Conservation (phyloP, 352 stramenopile genomes). For the Phytophthora sojae region DNA sequence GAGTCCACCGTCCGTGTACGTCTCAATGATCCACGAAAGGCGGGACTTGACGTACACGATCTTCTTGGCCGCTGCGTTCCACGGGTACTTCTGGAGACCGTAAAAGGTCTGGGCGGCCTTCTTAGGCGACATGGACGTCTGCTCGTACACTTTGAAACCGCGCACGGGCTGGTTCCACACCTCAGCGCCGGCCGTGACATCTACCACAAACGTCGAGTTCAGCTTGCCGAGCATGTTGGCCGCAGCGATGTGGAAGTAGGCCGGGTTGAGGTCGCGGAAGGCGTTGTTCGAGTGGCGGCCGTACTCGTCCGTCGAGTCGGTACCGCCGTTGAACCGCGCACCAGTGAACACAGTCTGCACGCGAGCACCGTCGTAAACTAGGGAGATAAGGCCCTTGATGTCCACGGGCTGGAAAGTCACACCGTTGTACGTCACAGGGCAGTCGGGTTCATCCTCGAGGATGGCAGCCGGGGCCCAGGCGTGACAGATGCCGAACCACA, state of each 20-base stretch:
- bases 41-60: slow-evolving; percentile 52
- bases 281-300: slow-evolving; percentile 45
- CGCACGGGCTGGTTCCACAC: slow-evolving; percentile 73
- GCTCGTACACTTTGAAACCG: slow-evolving; percentile 53
- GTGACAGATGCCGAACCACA: slow-evolving; percentile 46
- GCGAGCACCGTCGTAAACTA: slow-evolving; percentile 39
- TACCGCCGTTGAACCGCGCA: slow-evolving; percentile 37
- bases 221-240: slow-evolving; percentile 52
- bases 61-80: slow-evolving; percentile 47
- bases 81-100: slow-evolving; percentile 50
- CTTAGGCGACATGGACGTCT: slow-evolving; percentile 41
- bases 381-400: slow-evolving; percentile 15
- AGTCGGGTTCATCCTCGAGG: slow-evolving; percentile 39
- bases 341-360: slow-evolving; percentile 52
- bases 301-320: slow-evolving; percentile 44
- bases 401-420: slow-evolving; percentile 44
- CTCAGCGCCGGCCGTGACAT: slow-evolving; percentile 37
- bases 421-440: slow-evolving; percentile 38
- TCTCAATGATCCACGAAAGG: slow-evolving; percentile 55
- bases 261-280: slow-evolving; percentile 55
- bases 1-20: slow-evolving; percentile 41
- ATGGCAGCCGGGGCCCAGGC: slow-evolving; percentile 43
- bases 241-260: slow-evolving; percentile 53
- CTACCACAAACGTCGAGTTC: slow-evolving; percentile 53
- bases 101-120: slow-evolving; percentile 45